These are phyloP conservation scores for Schizothecium vesticola DNA, from an alignment of 495 filamentous ascomycete genomes.

Conservation along the genomic window DNA sequence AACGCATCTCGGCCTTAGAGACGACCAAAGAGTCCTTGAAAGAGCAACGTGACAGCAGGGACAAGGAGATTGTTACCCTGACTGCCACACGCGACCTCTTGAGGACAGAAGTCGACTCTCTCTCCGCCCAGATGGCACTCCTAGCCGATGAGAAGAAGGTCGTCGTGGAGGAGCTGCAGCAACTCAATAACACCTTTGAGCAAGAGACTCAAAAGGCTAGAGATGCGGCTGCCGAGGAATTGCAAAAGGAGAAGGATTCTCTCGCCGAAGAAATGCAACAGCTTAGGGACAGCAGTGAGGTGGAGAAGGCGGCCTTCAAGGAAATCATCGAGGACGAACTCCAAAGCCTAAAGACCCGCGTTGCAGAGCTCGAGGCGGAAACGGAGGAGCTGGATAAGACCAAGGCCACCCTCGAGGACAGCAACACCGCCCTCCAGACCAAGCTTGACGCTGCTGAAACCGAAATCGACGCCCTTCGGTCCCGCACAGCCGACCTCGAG, in stretches of 20 bases:
- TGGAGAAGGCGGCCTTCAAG: conserved; percentile 7
- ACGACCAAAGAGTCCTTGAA: conserved; percentile 31
- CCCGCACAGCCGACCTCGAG: conserved; percentile 22
- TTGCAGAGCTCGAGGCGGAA: conserved; percentile 34
- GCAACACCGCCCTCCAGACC: conserved; percentile 29
- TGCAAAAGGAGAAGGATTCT: conserved; percentile 17
- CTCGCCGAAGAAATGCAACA: conserved; percentile 13
- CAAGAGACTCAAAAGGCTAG: conserved; percentile 21
- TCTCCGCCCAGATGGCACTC: conserved; percentile 11
- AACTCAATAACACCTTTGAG: conserved; percentile 13
- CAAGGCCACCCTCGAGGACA: conserved; percentile 27
- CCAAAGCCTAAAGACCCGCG: conserved; percentile 15
- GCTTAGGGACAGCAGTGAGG: conserved; percentile 10
- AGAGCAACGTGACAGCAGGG: conserved; percentile 31
- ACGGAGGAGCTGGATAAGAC: conserved; percentile 31
- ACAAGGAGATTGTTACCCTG: conserved; percentile 35
- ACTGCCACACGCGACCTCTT: conserved; percentile 23
- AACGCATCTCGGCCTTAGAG: conserved; percentile 34
- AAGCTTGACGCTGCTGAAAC: conserved; percentile 21
- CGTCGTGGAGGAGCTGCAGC: conserved; percentile 19
- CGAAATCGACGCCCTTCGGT: conserved; percentile 21
- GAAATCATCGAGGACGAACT: conserved; percentile 19
- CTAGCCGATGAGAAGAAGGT: conserved; percentile 20
- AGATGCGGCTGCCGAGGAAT: conserved; percentile 18
- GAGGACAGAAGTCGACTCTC: conserved; percentile 11